Conservation (phyloP, 2,329 filamentous ascomycete genomes). For the Aspergillus sclerotialis region DNA sequence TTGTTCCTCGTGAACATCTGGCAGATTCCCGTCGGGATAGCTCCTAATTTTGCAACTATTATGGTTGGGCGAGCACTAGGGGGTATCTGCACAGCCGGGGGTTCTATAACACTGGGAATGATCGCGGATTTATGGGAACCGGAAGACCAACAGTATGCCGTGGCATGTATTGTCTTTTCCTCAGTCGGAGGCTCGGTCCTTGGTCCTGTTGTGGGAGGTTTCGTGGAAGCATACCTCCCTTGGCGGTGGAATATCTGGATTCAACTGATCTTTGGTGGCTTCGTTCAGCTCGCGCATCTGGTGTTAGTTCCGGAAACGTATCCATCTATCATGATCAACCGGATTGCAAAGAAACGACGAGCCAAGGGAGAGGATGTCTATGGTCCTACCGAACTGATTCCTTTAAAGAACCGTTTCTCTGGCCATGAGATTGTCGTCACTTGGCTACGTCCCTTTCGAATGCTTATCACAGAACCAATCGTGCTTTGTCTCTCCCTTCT, state of each 20-base stretch:
- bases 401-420: conserved; percentile 50
- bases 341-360: conserved; percentile 64
- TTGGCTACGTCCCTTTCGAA: conserved; percentile 52
- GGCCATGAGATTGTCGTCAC: conserved; percentile 47
- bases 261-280: conserved; percentile 65
- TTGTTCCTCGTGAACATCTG: conserved; percentile 67
- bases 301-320: conserved; percentile 67
- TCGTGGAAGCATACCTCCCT: conserved; percentile 55
- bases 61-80: conserved; percentile 59
- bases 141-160: conserved; percentile 62
- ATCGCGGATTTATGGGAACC: conserved; percentile 62
- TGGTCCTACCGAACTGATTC: conserved; percentile 61
- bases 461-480: conserved; percentile 57
- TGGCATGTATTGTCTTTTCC: conserved; percentile 65
- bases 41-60: conserved; percentile 60
- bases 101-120: conserved; percentile 38
- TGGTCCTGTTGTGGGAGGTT: conserved; percentile 66
- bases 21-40: conserved; percentile 61
- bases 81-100: conserved; percentile 60
- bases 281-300: conserved; percentile 58
- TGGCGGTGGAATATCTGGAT: conserved; percentile 77
- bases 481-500: conserved; percentile 53
- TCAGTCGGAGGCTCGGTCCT: conserved; percentile 67
- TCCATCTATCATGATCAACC: conserved; percentile 65
- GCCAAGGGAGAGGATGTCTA: conserved; percentile 51